Base-by-base conservation (phyloP, 495 filamentous ascomycete species). In the Polyplosphaeria fusca region DNA sequence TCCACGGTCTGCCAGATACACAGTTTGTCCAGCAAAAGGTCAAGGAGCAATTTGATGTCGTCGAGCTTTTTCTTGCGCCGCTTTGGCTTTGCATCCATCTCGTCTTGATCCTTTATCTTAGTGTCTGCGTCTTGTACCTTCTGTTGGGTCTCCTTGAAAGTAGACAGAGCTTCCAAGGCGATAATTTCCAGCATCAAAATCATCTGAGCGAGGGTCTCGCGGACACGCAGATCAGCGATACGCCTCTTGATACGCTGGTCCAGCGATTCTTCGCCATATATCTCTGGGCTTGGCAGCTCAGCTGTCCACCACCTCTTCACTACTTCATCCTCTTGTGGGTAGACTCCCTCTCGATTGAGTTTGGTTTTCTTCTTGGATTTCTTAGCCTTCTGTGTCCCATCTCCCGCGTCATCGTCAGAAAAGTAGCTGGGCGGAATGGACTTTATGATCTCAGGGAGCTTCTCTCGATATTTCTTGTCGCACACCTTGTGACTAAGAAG, bases 1-100 rank as follows among this genome's bases (percentile, higher is more conserved):
- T 80, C 78, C 47, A 87, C 82, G n/a, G 90, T 89, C 65, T 96
- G 91, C 94, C 94, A 98, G 35, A 98, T 98, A 67, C 90, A 94
- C 20, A 98, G 76, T 28, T 90, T 82, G 68, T 98, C 94, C 11
- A 95, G 80, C 45, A 95, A 83, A 3, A 95, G 73, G 63, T 97
- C 92, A 5, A 98, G 76, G 19, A 91, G 77, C 1, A 84, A 69
- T 23, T 74, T 73, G 16, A 86, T 68, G 66, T 88, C 77, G 52
- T 79, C 79, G 0, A 63, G 52, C 55, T 80, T 83, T 66, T 82
- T 78, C 45, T 68, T 70, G 1, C 70, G 52, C 11, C 71, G 66
- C 24, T 75, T 68, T 23, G 70, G 68, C 4, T 60, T 58, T 5
- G 55, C 58, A 19, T 72, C 65, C 1, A 61, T 63, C 18, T 67